Evolutionary conservation across 768 basidiomycete genomes (phyloP), one percentile per base, ranked within the genome.

Genomic region (Auriscalpium microsporum): DNA sequence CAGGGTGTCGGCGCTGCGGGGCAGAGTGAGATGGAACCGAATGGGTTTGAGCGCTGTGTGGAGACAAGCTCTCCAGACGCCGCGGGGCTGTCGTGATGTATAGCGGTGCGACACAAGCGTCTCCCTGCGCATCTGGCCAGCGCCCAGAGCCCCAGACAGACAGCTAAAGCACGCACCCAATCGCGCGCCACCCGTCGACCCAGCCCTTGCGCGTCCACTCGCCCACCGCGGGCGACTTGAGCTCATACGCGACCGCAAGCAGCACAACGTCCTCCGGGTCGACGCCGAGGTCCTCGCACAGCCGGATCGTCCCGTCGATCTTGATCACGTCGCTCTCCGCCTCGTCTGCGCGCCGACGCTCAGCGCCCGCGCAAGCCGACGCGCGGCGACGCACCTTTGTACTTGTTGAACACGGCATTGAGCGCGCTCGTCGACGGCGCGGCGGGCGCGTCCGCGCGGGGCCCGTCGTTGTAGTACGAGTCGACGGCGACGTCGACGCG

Each of bases 221-320:
- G 1, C 87, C 90, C 51, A 94, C 73, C 56, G 72, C 63, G 0
- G 86, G 86, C 5, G 87, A 87, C 64, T 87, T 84, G 23, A 92
- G 77, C 63, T 92, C 88, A 63, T 77, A 90, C 9, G 91, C 92
- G 42, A 95, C 72, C 6, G 87, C 82, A 45, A 94, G 78, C 51
- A 94, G 73, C 8, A 91, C 88, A 21, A 89, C 84, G 62, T 94
- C 88, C 59, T 90, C 89, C 1, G 85, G 86, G 61, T 88, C 73
- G 14, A 89, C 82, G 1, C 65, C 71, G 1, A 90, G 72, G 62
- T 88, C 88, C 61, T 79, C 72, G 58, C 91, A 90, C 47, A 93
- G 71, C 65, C 73, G 76, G 68, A 92, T 81, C 17, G 93, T 94
- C 0, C 91, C 92, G 56, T 92, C 83, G 28, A 90, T 78, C 4